Conservation (phyloP, 2,329 filamentous ascomycete genomes). For the Myriosclerotinia curreyana region DNA sequence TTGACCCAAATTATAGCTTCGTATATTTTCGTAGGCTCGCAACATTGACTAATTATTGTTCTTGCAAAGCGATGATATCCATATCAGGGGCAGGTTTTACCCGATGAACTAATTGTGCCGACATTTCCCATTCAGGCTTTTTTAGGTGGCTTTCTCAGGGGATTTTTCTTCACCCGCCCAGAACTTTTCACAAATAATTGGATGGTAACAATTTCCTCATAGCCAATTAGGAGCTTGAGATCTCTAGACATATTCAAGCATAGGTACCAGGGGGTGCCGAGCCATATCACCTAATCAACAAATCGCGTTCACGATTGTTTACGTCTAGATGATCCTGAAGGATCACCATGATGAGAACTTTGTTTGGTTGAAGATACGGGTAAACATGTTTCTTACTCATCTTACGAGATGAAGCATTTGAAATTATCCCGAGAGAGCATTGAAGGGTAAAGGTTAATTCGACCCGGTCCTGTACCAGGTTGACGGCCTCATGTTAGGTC, state of each 20-base stretch:
- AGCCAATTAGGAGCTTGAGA: conserved; percentile 28
- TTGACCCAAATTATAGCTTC: conserved; percentile 3
- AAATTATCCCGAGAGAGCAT: neutral
- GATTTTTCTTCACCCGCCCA: conserved; percentile 26
- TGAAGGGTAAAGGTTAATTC: conserved; percentile 4
- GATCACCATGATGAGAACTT: conserved; percentile 5
- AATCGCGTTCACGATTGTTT: neutral
- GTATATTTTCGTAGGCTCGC: neutral
- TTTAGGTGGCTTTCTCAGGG: conserved; percentile 21
- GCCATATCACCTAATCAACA: conserved; percentile 8
- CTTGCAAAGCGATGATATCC: neutral
- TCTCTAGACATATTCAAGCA: neutral
- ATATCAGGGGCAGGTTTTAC: neutral
- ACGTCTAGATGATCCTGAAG: conserved; percentile 3
- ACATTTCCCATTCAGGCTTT: conserved; percentile 2
- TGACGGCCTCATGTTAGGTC: neutral
- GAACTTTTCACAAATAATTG: conserved; percentile 30
- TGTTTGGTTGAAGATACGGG: conserved; percentile 17
- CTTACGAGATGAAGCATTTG: neutral
- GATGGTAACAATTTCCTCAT: conserved; percentile 26
- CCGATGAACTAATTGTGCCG: too few relatives aligned
- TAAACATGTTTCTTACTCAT: conserved; percentile 2
- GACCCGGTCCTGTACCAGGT: neutral
- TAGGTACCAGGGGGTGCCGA: neutral
- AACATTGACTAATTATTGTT: neutral